Conservation (phyloP, 768 basidiomycete species). For the Trametes punicea region DNA sequence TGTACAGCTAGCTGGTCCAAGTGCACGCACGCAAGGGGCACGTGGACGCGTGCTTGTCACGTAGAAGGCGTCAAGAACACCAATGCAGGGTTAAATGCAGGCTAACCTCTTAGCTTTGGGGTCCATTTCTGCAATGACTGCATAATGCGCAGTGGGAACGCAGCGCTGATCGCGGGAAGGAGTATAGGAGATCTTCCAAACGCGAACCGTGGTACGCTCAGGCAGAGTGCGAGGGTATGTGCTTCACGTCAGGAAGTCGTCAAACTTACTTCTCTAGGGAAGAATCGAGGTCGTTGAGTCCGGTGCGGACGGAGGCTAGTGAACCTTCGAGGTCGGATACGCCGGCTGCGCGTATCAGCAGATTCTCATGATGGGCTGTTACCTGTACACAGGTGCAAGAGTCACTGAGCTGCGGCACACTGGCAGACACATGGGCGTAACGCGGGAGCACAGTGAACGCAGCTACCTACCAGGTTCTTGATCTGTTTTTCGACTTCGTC, state of each 20-base stretch:
- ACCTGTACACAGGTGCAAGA: slow-evolving; percentile 45
- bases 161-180: neutral
- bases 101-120: too few relatives aligned
- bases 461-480: slow-evolving; percentile 63
- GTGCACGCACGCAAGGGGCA: too few relatives aligned
- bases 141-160: neutral
- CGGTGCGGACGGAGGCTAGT: slow-evolving; percentile 60
- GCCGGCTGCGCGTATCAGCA: slow-evolving; percentile 78
- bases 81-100: too few relatives aligned
- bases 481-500: slow-evolving; percentile 93
- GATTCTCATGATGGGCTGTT: slow-evolving; percentile 74
- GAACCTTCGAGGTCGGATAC: slow-evolving; percentile 70
- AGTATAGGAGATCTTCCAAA: neutral
- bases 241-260: neutral
- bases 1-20: too few relatives aligned
- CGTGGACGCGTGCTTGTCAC: too few relatives aligned
- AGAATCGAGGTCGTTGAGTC: slow-evolving; percentile 68
- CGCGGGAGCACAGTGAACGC: neutral
- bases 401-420: neutral
- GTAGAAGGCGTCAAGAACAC: too few relatives aligned
- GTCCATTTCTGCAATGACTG: too few relatives aligned
- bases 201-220: too few relatives aligned
- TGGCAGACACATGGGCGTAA: neutral
- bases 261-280: slow-evolving; percentile 71
- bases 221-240: neutral